phyloP scores from a whole-genome alignment of 208 protist species.

The Trypanosoma grayi region DNA sequence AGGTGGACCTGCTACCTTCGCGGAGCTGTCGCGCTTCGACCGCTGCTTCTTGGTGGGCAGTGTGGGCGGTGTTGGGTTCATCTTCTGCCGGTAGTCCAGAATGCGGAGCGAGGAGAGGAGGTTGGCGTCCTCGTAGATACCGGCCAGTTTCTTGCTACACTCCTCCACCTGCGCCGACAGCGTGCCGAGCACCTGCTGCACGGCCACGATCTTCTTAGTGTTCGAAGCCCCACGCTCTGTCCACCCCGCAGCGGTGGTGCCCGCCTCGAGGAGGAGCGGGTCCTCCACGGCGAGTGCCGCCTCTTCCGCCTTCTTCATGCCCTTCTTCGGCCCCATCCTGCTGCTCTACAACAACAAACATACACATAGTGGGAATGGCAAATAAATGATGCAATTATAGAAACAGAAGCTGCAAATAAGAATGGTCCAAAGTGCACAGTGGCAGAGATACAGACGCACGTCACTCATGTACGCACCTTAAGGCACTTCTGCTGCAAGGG shows the following conservation, averaged over 20 bases:
- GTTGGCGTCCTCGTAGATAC: constrained; percentile 13
- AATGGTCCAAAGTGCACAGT: too few relatives aligned
- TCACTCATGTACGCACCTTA: too few relatives aligned
- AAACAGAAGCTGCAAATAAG: too few relatives aligned
- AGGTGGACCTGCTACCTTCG: neutral
- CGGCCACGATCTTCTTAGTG: neutral
- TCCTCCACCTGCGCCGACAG: constrained; percentile 15
- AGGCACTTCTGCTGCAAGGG: too few relatives aligned
- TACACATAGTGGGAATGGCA: constrained; percentile 1
- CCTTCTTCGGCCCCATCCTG: constrained; percentile 8
- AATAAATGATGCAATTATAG: constrained; percentile 19
- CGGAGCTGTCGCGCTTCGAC: constrained; percentile 3
- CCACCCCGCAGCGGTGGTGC: constrained; percentile 4
- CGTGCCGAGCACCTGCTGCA: constrained; percentile 8
- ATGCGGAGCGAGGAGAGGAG: constrained; percentile 17
- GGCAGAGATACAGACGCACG: too few relatives aligned
- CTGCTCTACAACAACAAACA: constrained; percentile 11
- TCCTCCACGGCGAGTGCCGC: neutral
- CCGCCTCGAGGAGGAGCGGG: neutral
- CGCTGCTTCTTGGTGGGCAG: constrained; percentile 1
- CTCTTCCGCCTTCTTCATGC: constrained; percentile 10
- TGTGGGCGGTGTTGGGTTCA: neutral
- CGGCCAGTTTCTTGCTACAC: constrained; percentile 11
- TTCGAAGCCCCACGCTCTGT: neutral
- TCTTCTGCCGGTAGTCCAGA: constrained; percentile 18